Base-by-base conservation (phyloP, 2,329 filamentous ascomycete genomes). In the Apiospora malaysiana region DNA sequence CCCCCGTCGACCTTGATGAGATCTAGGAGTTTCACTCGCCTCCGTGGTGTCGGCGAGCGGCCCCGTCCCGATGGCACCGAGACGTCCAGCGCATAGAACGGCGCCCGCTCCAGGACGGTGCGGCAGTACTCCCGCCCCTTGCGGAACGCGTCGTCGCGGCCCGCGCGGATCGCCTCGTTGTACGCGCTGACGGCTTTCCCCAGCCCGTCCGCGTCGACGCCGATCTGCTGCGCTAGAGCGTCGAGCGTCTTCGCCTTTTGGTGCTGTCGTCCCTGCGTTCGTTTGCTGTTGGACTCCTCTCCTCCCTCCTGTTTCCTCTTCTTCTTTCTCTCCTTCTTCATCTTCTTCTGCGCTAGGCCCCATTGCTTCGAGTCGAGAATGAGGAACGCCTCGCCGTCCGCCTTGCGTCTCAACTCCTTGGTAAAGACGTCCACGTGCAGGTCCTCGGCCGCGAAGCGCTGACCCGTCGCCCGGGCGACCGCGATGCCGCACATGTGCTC, bases 181-280 rank as follows among this genome's bases (percentile, higher is more conserved):
- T 59, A 59, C 27, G 32, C 27, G 51, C 51, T 59, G 51, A 59
- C 51, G 51, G 51, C 51, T 16, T 59, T 9, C 25, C 51, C 51
- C 51, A 59, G 51, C 51, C 51, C 51, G 51, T 59, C 51, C 16
- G 51, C 51, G 51, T 59, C 16, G 51, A 32, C 27, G 16, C 51
- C 51, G 25, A 59, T 59, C 51, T 59, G 32, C 8, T 59, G 27
- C 27, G 51, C 51, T 16, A 59, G 51, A 9, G 25, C 25, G 51
- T 59, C 27, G 0, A 59, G 51, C 51, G 27, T 59, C 16, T 32
- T 37, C 1, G 51, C 51, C 18, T 59, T 59, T 10, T 37, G 51
- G 27, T 59, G 27, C 51, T 32, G 51, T 16, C 7, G 51, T 7
- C 25, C 12, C 47, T 23, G 47, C 47, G 8, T 14, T 10, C n/a